phyloP scores from a whole-genome alignment of 1,284 basidiomycete species.

The Rhodotorula sp. region DNA sequence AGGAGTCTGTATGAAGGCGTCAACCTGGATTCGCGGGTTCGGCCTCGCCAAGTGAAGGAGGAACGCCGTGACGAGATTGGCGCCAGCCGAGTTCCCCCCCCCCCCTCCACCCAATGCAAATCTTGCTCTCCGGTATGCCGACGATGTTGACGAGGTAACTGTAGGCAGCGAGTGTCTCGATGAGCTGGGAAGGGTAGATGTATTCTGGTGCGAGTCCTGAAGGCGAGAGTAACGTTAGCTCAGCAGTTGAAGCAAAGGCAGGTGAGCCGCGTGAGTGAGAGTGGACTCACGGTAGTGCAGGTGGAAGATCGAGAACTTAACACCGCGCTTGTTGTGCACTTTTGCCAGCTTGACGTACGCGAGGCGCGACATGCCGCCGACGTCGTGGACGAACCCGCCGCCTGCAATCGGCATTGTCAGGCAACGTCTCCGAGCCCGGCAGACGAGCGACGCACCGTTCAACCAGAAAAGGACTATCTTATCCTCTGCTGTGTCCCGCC shows the following conservation, averaged over 20 bases:
- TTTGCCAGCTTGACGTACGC: constrained; percentile 12
- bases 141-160: constrained; percentile 57
- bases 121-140: constrained; percentile 57
- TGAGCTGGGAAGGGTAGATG: constrained; percentile 58
- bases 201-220: constrained; percentile 22
- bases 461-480: constrained; percentile 23
- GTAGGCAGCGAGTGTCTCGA: constrained; percentile 64
- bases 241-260: not conserved
- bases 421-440: not conserved
- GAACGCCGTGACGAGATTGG: constrained; percentile 55
- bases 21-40: constrained; percentile 8
- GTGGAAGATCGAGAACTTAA: constrained; percentile 20
- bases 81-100: constrained; percentile 70
- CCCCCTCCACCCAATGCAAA: constrained; percentile 63
- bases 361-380: not conserved
- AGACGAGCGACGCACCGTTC: constrained; percentile 2
- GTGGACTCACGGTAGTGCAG: constrained; percentile 21
- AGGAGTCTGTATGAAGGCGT: constrained; percentile 3
- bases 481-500: constrained; percentile 6
- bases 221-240: too few species aligned
- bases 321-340: constrained; percentile 3
- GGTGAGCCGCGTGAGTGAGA: too few species aligned
- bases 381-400: constrained; percentile 20
- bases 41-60: constrained; percentile 28
- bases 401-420: not conserved